Evolutionary conservation across 495 filamentous ascomycete genomes (phyloP).

Genomic region (Podospora sp.): DNA sequence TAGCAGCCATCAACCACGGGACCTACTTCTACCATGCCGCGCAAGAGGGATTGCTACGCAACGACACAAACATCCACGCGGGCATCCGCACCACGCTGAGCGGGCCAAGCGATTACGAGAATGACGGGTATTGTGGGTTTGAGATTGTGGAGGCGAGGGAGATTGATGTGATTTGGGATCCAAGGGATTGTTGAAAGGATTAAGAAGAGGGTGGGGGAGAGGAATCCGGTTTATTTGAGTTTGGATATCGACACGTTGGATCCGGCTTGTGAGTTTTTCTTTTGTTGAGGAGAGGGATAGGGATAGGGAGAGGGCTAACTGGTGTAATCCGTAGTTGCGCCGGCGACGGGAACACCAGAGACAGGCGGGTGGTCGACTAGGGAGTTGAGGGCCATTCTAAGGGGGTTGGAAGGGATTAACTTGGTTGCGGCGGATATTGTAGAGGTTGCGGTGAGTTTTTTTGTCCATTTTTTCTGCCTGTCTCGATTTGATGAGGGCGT

Average conservation of each 20-base stretch:
- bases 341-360: slow-evolving; percentile 76
- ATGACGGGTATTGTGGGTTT: slow-evolving; percentile 70
- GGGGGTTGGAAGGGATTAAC: slow-evolving; percentile 70
- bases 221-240: slow-evolving; percentile 70
- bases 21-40: slow-evolving; percentile 85
- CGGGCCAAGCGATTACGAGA: slow-evolving; percentile 71
- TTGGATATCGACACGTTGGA: slow-evolving; percentile 79
- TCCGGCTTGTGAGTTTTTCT: slow-evolving; percentile 49
- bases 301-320: neutral
- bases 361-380: slow-evolving; percentile 76
- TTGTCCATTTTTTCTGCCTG: neutral
- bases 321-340: slow-evolving; percentile 59
- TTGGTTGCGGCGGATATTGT: slow-evolving; percentile 79
- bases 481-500: no score
- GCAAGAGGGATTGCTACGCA: slow-evolving; percentile 72
- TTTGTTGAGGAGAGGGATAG: neutral
- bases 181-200: slow-evolving; percentile 66
- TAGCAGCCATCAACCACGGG: slow-evolving; percentile 76
- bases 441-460: slow-evolving; percentile 63
- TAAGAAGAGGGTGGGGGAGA: slow-evolving; percentile 61
- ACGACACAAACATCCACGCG: slow-evolving; percentile 72
- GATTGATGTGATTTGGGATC: slow-evolving; percentile 69
- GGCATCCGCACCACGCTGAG: slow-evolving; percentile 75
- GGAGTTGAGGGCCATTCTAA: slow-evolving; percentile 71
- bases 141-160: slow-evolving; percentile 71